phyloP scores from a whole-genome alignment of 305 asterid genomes.

The Rubia occidens region DNA sequence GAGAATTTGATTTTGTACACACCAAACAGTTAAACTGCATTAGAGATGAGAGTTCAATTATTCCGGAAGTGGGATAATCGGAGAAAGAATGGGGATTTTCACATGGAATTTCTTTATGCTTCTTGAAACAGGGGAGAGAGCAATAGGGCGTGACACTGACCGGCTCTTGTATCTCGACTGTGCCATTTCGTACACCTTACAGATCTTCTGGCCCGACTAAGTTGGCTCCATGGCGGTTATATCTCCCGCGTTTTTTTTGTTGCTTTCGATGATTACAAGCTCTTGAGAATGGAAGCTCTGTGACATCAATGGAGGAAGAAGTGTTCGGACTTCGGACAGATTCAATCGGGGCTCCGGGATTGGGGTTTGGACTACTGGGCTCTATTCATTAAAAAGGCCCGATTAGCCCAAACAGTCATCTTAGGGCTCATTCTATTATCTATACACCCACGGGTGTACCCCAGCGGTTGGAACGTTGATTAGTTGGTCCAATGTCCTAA shows the following conservation, averaged over 20 bases:
- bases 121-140: slow-evolving; percentile 68
- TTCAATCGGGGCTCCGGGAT: too few relatives aligned
- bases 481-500: too few relatives aligned
- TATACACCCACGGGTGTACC: too few relatives aligned
- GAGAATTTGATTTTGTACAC: too few relatives aligned
- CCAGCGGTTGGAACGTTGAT: too few relatives aligned
- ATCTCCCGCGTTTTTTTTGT: neutral
- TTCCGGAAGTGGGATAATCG: slow-evolving; percentile 28
- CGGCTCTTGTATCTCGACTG: slow-evolving; percentile 77
- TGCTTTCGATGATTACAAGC: neutral
- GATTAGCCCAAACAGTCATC: too few relatives aligned
- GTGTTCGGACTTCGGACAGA: neutral
- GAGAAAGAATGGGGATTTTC: slow-evolving; percentile 32
- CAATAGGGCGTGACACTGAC: slow-evolving; percentile 62
- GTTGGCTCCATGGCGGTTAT: neutral
- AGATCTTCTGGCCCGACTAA: slow-evolving; percentile 27
- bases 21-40: neutral
- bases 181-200: slow-evolving; percentile 59
- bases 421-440: too few relatives aligned
- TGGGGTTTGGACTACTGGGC: too few relatives aligned
- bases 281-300: neutral
- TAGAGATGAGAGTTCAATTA: slow-evolving; percentile 11
- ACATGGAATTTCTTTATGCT: slow-evolving; percentile 80
- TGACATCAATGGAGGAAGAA: neutral
- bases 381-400: too few relatives aligned